phyloP scores from a whole-genome alignment of 495 filamentous ascomycete species.

The Bacidia gigantensis region DNA sequence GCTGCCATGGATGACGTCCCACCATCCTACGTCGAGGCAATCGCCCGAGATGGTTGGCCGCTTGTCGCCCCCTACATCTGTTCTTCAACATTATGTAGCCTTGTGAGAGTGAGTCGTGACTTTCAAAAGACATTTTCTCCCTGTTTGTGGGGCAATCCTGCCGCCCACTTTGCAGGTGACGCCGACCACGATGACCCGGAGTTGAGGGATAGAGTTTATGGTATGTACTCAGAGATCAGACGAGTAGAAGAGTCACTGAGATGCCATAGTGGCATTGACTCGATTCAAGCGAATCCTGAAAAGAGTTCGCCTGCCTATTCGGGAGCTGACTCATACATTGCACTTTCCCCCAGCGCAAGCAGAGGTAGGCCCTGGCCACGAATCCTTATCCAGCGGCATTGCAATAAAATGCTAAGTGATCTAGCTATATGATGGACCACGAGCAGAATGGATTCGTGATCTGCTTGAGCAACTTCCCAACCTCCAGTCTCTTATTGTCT shows the following conservation, averaged over 20 bases:
- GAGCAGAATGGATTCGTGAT: constrained; percentile 47
- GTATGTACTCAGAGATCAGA: constrained; percentile 20
- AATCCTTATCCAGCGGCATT: no score
- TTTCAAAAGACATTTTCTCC: constrained; percentile 50
- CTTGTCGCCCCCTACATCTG: constrained; percentile 48
- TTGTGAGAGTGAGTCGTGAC: constrained; percentile 41
- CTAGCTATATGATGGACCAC: constrained; percentile 45
- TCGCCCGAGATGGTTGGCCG: constrained; percentile 44
- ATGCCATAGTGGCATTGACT: constrained; percentile 41
- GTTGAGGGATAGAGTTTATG: constrained; percentile 49
- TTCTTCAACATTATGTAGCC: constrained; percentile 44
- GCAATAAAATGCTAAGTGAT: not conserved
- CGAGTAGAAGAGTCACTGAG: not conserved
- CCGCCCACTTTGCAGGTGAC: constrained; percentile 40
- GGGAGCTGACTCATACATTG: constrained; percentile 47
- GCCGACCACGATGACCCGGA: constrained; percentile 12
- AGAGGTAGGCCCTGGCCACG: constrained; percentile 28
- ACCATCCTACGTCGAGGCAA: constrained; percentile 47
- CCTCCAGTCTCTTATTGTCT: constrained; percentile 47
- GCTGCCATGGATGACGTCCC: constrained; percentile 38
- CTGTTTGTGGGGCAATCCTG: constrained; percentile 53
- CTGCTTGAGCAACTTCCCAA: constrained; percentile 45
- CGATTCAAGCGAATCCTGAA: constrained; percentile 46
- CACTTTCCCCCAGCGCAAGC: constrained; percentile 53
- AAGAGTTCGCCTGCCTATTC: constrained; percentile 38